phyloP scores from a whole-genome alignment of 2,329 filamentous ascomycete species.

The Penicillium sp. region DNA sequence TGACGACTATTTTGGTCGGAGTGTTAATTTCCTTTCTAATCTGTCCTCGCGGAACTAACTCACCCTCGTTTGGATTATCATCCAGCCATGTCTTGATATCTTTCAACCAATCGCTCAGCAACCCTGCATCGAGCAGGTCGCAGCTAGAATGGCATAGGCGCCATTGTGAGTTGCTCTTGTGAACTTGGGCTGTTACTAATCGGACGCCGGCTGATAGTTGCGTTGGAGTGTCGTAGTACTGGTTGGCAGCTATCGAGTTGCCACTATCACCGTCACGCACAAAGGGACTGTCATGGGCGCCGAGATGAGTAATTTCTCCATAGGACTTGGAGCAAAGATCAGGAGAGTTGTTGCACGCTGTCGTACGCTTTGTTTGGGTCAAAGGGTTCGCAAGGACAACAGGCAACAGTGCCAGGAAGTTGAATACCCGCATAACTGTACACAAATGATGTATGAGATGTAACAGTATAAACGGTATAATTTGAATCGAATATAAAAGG shows the following conservation, averaged over 20 bases:
- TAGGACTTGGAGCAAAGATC: conserved; percentile 62
- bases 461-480: neutral
- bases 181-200: conserved; percentile 63
- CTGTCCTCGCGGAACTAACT: neutral
- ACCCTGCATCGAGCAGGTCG: conserved; percentile 59
- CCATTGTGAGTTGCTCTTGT: conserved; percentile 52
- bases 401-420: conserved; percentile 25
- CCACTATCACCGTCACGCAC: conserved; percentile 55
- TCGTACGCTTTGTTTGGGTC: conserved; percentile 23
- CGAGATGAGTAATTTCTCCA: conserved; percentile 67
- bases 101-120: conserved; percentile 55
- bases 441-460: neutral
- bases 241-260: conserved; percentile 60
- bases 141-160: conserved; percentile 64
- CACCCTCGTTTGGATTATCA: conserved; percentile 55
- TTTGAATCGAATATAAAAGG: neutral
- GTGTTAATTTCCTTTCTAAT: neutral
- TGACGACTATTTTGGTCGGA: conserved; percentile 48
- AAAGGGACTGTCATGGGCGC: conserved; percentile 67
- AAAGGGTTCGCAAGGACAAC: conserved; percentile 23
- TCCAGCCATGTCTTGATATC: conserved; percentile 62
- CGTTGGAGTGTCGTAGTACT: conserved; percentile 62
- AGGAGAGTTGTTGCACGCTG: conserved; percentile 73
- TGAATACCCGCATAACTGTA: conserved; percentile 25
- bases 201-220: conserved; percentile 64